Percentiles rank a stretch among this genome's conserved stretches.
phyloP scores from a whole-genome alignment of 2,329 filamentous ascomycete genomes.

The Geosmithia morbida region DNA sequence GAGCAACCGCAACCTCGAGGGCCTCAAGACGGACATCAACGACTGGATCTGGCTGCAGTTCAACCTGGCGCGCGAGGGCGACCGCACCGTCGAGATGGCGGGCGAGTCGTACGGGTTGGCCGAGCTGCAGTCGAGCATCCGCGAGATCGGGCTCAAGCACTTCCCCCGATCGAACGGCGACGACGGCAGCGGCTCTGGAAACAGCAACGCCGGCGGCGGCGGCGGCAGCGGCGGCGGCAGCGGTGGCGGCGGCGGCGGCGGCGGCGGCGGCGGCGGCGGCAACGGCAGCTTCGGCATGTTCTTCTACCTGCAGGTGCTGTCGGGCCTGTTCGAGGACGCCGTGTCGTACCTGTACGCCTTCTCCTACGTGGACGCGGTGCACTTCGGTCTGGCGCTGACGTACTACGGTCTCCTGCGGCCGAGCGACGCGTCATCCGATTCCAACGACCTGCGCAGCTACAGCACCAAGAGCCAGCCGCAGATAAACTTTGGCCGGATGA shows the following conservation, averaged over 20 bases:
- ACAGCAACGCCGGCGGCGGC: not conserved
- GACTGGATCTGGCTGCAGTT: conserved; percentile 64
- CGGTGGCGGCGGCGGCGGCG: no score
- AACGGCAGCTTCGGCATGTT: conserved; percentile 75
- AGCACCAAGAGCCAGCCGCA: conserved; percentile 60
- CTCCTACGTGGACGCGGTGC: conserved; percentile 84
- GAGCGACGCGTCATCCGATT: conserved; percentile 61
- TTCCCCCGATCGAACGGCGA: conserved; percentile 74
- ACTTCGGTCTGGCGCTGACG: conserved; percentile 80
- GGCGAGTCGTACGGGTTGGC: conserved; percentile 49
- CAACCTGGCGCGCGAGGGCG: conserved; percentile 52
- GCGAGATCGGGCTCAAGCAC: conserved; percentile 80
- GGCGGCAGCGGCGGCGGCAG: no score
- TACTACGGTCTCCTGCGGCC: conserved; percentile 85
- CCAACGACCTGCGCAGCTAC: conserved; percentile 54
- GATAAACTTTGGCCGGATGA: conserved; percentile 85
- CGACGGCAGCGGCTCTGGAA: conserved; percentile 16
- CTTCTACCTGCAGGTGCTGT: conserved; percentile 83
- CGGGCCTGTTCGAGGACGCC: conserved; percentile 89
- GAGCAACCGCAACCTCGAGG: conserved; percentile 47
- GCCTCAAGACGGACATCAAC: conserved; percentile 48
- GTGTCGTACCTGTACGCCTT: conserved; percentile 84
- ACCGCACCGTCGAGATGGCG: conserved; percentile 48
- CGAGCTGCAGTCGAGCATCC: conserved; percentile 65
- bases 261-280: conserved; percentile 21